Conservation (phyloP, 225 moss, liverwort and hornwort genomes). For the Anthoceros angustus region DNA sequence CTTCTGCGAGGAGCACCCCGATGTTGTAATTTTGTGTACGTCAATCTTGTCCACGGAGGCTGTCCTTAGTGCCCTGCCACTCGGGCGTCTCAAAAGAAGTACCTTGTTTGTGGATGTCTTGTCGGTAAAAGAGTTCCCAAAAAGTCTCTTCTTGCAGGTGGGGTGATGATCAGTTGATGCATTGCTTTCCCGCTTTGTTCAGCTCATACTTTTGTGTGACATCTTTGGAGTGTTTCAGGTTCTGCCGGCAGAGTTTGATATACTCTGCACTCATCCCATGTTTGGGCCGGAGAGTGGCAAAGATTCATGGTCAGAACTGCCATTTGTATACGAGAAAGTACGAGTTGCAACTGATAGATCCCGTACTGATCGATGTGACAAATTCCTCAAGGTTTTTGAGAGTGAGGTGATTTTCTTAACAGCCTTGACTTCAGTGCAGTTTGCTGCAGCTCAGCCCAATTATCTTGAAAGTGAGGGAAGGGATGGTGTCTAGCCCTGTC, state of each 20-base stretch:
- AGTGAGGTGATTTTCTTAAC: conserved; percentile 42
- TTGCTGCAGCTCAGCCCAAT: not conserved
- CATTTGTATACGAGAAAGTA: conserved; percentile 88
- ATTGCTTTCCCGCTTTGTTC: not conserved
- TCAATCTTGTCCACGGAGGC: conserved; percentile 83
- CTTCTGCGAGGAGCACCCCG: conserved; percentile 99
- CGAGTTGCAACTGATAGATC: conserved; percentile 40
- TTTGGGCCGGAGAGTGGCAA: conserved; percentile 98
- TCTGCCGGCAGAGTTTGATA: conserved; percentile 78
- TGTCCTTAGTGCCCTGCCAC: conserved; percentile 54
- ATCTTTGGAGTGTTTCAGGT: conserved; percentile 24
- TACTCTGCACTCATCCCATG: conserved; percentile 99
- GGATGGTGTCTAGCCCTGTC: not conserved
- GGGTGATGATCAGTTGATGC: not conserved
- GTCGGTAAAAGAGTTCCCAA: conserved; percentile 93
- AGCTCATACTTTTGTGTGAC: not conserved
- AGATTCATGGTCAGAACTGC: conserved; percentile 60
- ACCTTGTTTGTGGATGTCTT: conserved; percentile 96
- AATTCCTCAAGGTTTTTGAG: conserved; percentile 61
- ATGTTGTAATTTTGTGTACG: conserved; percentile 79
- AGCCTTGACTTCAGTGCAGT: not conserved
- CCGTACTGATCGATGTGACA: conserved; percentile 40
- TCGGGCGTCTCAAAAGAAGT: conserved; percentile 79
- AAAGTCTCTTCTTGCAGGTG: conserved; percentile 83
- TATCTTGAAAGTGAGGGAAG: not conserved